A percentile compares a stretch with the other conserved stretches of the same genome.
Evolutionary conservation across 305 asterid genomes (phyloP).

Genomic region (Fraxinus nigra): DNA sequence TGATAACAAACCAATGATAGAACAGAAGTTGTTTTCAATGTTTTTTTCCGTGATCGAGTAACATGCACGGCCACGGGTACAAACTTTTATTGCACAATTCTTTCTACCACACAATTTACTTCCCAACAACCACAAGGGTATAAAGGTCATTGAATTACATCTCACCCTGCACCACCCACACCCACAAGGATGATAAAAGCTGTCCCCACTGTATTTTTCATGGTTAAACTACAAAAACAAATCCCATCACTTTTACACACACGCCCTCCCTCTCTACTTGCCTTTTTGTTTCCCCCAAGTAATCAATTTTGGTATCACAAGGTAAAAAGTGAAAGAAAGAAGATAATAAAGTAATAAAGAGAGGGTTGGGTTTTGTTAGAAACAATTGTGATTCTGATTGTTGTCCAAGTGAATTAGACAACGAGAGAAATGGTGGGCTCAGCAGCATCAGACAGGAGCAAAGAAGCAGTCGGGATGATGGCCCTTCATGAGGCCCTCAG

Average conservation of each 20-base stretch:
- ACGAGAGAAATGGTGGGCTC: constrained; percentile 83
- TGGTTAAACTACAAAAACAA: not conserved
- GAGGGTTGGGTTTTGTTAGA: not conserved
- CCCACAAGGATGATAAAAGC: not conserved
- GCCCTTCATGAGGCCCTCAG: constrained; percentile 99
- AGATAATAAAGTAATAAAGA: not conserved
- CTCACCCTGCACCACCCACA: not conserved
- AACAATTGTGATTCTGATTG: not conserved
- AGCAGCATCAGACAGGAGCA: constrained; percentile 88
- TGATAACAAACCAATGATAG: not conserved
- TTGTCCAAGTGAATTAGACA: constrained; percentile 1
- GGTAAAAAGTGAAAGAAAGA: constrained; percentile 8
- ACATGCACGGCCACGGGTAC: not conserved
- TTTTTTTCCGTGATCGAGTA: not conserved
- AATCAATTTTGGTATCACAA: constrained; percentile 21
- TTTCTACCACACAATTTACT: not conserved
- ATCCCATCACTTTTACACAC: not conserved
- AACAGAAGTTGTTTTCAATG: not conserved
- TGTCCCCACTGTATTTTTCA: not conserved
- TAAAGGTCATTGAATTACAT: not conserved
- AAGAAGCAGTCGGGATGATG: constrained; percentile 99
- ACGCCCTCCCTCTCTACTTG: not conserved
- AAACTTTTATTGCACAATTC: not conserved
- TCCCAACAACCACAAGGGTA: not conserved
- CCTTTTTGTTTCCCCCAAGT: not conserved